Base-by-base conservation (phyloP, 352 stramenopile genomes). In the Plasmopara muralis region DNA sequence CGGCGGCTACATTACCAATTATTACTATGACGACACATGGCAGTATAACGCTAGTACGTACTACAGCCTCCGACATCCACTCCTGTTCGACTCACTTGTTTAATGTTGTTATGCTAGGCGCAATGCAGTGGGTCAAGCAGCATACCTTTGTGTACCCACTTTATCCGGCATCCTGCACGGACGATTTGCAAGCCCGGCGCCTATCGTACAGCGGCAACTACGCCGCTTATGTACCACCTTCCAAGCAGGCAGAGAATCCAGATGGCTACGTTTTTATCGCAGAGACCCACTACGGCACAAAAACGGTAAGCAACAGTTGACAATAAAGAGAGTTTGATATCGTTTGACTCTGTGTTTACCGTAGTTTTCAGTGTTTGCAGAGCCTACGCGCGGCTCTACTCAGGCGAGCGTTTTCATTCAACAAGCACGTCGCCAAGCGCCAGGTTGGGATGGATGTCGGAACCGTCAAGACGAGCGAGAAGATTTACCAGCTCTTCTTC, bases 21-120 rank as follows among this genome's bases (percentile, higher is more conserved):
- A 93, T 57, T 91, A 96, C 64, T 98, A 94, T 60, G 81, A 96
- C 40, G 95, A 98, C 60, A 97, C 89, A 14, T 98, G 95, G 95
- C 86, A 97, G 59, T 98, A 95, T 72, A 97, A 98, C 67, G 93
- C 93, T 35, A 93, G 83, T 67, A 77, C 64, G 57, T 72, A 9
- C 20, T 20, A 2, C 6, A 44, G 15, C 2, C 10, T 37, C 1
- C 37, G 29, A 15, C 38, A n/a, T 16, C 14, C 34, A 44, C 3
- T 46, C 41, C 18, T 58, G 6, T 16, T 14, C 20, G 20, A 40
- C 20, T 45, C 1, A 45, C 34, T 62, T 43, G n/a, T 38, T 46
- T 5, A n/a, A 38, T 15, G 3, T 50, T 35, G 47, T 13, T 38
- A 29, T 38, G 28, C 14, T 41, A 88, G 77, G 74, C 34, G 67